A percentile compares a stretch with the other conserved stretches of the same genome.
Conservation (phyloP, 306 rosid genomes). For the Prunus armeniaca region DNA sequence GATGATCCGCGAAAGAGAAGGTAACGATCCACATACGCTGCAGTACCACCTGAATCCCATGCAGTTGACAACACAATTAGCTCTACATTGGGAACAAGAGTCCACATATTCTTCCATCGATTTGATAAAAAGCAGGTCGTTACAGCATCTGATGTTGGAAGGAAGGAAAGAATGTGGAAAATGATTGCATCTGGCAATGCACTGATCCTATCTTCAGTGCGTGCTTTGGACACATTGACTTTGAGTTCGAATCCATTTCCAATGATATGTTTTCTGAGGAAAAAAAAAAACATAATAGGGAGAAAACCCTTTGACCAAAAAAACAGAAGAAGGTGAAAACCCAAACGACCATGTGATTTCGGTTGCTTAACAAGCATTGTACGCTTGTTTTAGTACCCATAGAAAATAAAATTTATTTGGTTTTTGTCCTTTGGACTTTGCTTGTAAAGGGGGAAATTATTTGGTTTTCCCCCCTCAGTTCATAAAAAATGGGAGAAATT, state of each 20-base stretch:
- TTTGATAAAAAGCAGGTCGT: background rate
- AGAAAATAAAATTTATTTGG: no score
- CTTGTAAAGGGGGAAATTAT: no score
- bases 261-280: background rate
- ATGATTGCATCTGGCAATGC: background rate
- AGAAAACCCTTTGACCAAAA: no score
- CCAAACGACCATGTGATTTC: no score
- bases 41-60: no score
- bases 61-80: background rate
- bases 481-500: no score
- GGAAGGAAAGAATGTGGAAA: background rate
- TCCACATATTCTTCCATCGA: background rate
- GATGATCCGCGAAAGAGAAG: background rate
- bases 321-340: no score
- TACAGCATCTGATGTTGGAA: background rate
- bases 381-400: no score
- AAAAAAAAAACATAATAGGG: background rate
- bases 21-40: background rate
- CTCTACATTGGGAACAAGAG: background rate
- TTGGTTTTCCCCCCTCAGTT: no score
- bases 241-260: conserved; percentile 5
- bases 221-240: background rate
- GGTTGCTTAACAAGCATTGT: no score
- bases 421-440: no score
- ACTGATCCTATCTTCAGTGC: conserved; percentile 3